These are phyloP conservation scores for Oryza officinalis DNA, from an alignment of 176 grass and related monocot genomes.

Conservation along the genomic window DNA sequence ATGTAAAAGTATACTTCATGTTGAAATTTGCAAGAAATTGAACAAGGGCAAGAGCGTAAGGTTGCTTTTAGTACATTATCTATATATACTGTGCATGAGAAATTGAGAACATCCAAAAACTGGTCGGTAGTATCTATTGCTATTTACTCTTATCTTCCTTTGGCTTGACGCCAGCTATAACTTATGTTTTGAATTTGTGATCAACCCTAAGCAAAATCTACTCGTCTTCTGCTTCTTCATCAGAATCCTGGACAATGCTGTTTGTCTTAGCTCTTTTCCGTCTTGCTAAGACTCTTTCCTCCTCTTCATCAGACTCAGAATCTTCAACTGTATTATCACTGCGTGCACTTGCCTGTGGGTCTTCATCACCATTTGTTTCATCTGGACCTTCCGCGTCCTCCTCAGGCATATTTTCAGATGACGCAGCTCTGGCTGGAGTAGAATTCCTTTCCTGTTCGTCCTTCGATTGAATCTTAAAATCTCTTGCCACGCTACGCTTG, in stretches of 20 bases:
- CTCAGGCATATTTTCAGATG: conserved; percentile 53
- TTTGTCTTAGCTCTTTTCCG: conserved; percentile 64
- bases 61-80: background rate
- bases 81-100: background rate
- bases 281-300: conserved; percentile 47
- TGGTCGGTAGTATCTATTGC: background rate
- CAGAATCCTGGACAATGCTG: conserved; percentile 66
- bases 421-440: conserved; percentile 31
- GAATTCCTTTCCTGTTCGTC: conserved; percentile 44
- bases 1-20: background rate
- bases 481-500: conserved; percentile 84
- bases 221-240: conserved; percentile 47
- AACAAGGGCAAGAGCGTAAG: background rate
- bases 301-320: conserved; percentile 50
- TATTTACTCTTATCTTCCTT: background rate
- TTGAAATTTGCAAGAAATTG: background rate
- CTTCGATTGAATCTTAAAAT: conserved; percentile 68
- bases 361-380: conserved; percentile 48
- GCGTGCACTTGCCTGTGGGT: conserved; percentile 10
- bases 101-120: background rate
- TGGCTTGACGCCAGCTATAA: background rate
- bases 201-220: conserved; percentile 11
- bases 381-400: conserved; percentile 51
- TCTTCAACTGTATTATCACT: conserved; percentile 40
- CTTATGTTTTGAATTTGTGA: conserved; percentile 1